Evolutionary conservation across 208 protist species (phyloP).

Genomic region (Leptomonas seymouri): DNA sequence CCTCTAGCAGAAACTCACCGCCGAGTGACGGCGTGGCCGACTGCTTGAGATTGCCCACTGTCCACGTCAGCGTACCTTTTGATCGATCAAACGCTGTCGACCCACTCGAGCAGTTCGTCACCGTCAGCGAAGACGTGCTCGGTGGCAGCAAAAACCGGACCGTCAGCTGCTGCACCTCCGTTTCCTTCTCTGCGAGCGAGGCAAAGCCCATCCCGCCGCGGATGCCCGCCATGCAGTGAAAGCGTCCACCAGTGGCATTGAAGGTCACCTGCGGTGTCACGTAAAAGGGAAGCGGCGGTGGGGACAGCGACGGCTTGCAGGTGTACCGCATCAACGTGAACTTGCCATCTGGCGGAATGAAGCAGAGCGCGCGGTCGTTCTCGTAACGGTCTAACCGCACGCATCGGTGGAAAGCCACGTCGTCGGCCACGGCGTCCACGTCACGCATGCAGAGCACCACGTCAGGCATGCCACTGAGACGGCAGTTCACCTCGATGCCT

Average conservation of each 20-base stretch:
- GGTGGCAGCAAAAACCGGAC: conserved; percentile 75
- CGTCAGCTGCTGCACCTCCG: conserved; percentile 66
- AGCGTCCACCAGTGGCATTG: conserved; percentile 61
- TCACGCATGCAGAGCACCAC: conserved; percentile 74
- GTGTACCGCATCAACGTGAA: conserved; percentile 90
- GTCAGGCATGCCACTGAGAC: conserved; percentile 91
- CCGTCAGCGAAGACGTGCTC: conserved; percentile 54
- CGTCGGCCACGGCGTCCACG: conserved; percentile 62
- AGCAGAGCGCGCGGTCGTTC: conserved; percentile 72
- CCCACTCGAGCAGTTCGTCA: conserved; percentile 74
- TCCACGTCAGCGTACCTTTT: conserved; percentile 72
- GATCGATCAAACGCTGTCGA: conserved; percentile 73
- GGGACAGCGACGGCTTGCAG: conserved; percentile 47
- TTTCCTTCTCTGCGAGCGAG: conserved; percentile 33
- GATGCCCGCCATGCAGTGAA: conserved; percentile 89
- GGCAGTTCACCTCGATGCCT: conserved; percentile 80
- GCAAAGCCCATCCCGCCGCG: conserved; percentile 36
- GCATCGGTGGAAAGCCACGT: conserved; percentile 90
- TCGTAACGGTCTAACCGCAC: conserved; percentile 76
- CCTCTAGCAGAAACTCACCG: conserved; percentile 68
- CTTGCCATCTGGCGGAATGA: conserved; percentile 90
- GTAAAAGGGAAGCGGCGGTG: conserved; percentile 77
- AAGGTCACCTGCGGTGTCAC: conserved; percentile 90
- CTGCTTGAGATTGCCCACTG: conserved; percentile 68
- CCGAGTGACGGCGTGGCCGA: conserved; percentile 63